phyloP scores from a whole-genome alignment of 2,329 filamentous ascomycete genomes.

The Cryphonectria japonica region DNA sequence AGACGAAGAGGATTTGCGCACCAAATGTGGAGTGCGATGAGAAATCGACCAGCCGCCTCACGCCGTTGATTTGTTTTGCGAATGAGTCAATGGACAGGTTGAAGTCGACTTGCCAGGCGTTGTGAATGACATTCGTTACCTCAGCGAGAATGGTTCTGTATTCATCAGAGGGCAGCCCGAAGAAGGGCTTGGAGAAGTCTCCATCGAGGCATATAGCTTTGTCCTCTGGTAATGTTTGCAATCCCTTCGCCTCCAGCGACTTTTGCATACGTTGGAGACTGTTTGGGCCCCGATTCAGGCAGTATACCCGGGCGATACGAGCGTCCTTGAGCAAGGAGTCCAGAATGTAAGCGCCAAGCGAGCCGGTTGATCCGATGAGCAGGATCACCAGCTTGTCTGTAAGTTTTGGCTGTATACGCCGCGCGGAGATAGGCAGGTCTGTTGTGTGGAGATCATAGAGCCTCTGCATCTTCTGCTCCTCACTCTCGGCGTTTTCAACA shows the following conservation, averaged over 20 bases:
- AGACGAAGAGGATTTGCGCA: constrained; percentile 45
- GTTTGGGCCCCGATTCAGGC: constrained; percentile 20
- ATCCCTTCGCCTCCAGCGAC: constrained; percentile 8
- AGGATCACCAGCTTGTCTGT: constrained; percentile 11
- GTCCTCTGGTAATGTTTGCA: not conserved
- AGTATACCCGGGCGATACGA: constrained; percentile 8
- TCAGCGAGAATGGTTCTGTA: constrained; percentile 13
- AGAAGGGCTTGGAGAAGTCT: constrained; percentile 15
- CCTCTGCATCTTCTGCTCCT: constrained; percentile 16
- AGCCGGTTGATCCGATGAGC: constrained; percentile 25
- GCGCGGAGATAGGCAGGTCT: constrained; percentile 11
- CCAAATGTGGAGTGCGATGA: constrained; percentile 18
- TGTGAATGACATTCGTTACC: constrained; percentile 15
- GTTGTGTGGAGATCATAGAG: constrained; percentile 17
- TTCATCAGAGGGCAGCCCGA: constrained; percentile 10
- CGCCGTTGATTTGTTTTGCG: not conserved
- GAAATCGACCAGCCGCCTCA: constrained; percentile 16
- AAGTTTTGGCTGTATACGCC: constrained; percentile 3
- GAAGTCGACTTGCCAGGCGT: constrained; percentile 24
- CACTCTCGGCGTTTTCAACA: not conserved
- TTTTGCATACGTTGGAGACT: constrained; percentile 16
- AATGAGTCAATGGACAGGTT: constrained; percentile 19
- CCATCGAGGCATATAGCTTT: constrained; percentile 13
- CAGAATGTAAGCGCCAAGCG: constrained; percentile 22
- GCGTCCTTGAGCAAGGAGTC: constrained; percentile 12